Conservation (phyloP, 345 rosid genomes). For the Eucalyptus pumila region DNA sequence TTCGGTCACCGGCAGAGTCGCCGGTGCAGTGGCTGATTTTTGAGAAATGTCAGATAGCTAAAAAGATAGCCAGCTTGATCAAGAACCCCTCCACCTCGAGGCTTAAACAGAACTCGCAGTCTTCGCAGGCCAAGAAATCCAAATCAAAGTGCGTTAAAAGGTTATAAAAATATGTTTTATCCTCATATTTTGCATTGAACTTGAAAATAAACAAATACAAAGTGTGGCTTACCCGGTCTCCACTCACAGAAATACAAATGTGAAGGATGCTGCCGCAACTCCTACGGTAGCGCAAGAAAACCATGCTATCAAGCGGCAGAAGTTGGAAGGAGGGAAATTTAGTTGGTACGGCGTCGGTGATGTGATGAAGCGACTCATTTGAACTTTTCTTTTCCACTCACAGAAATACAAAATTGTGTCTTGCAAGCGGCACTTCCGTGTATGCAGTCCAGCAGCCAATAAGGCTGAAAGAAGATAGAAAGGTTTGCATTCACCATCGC, state of each 20-base stretch:
- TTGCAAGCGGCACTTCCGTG: neutral
- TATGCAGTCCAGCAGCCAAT: slow-evolving; percentile 16
- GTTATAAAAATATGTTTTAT: slow-evolving; percentile 1
- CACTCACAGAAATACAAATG: slow-evolving; percentile 16
- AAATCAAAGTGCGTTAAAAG: slow-evolving; percentile 17
- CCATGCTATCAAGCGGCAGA: slow-evolving; percentile 88
- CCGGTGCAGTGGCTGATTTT: slow-evolving; percentile 12
- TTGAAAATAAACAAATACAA: neutral
- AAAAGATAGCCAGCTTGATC: slow-evolving; percentile 35
- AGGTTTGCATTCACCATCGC: slow-evolving; percentile 24
- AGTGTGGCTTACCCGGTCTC: neutral
- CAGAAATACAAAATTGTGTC: neutral
- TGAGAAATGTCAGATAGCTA: slow-evolving; percentile 50
- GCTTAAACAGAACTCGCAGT: slow-evolving; percentile 24
- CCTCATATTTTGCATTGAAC: neutral
- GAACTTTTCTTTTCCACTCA: neutral
- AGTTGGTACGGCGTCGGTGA: neutral
- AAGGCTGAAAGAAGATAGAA: slow-evolving; percentile 55
- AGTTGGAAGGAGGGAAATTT: slow-evolving; percentile 76
- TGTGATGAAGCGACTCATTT: neutral
- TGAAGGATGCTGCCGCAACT: slow-evolving; percentile 17
- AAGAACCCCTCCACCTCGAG: slow-evolving; percentile 46
- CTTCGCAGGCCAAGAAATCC: slow-evolving; percentile 31
- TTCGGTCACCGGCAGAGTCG: too few relatives aligned
- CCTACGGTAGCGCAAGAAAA: slow-evolving; percentile 62